Evolutionary conservation across 768 basidiomycete genomes (phyloP).

Genomic region (Leccinum fibrillosum): DNA sequence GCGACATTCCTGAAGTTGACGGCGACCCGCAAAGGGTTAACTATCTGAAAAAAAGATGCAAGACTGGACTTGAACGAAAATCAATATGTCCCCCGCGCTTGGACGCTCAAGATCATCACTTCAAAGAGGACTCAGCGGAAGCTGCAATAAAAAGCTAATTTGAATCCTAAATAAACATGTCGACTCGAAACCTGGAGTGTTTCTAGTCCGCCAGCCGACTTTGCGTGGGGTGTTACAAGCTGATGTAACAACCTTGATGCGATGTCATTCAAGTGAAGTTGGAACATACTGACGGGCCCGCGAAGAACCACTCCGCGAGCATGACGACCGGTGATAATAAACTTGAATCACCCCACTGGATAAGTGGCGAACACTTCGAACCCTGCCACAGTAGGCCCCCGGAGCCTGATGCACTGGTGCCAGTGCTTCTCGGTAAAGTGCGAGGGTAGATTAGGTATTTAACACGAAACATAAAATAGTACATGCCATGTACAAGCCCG

Average conservation of each 20-base stretch:
- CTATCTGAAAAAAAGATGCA: not conserved
- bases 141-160: not conserved
- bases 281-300: not conserved
- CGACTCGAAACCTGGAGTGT: not conserved
- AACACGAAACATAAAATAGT: no score
- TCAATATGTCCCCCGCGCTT: not conserved
- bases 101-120: not conserved
- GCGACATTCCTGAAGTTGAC: not conserved
- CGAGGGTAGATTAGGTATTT: not conserved
- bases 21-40: not conserved
- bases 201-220: not conserved
- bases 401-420: not conserved
- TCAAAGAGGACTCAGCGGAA: not conserved
- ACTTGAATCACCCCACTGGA: not conserved
- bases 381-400: not conserved
- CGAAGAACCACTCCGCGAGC: not conserved
- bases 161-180: not conserved
- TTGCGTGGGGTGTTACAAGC: not conserved
- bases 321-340: not conserved
- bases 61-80: not conserved
- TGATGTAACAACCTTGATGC: not conserved
- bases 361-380: not conserved
- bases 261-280: not conserved
- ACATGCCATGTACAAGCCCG: not conserved
- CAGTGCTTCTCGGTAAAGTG: not conserved